Percentiles rank a stretch among this genome's conserved stretches.
Conservation (phyloP, 176 grass and related monocot genomes). For the Alopecurus myosuroides region DNA sequence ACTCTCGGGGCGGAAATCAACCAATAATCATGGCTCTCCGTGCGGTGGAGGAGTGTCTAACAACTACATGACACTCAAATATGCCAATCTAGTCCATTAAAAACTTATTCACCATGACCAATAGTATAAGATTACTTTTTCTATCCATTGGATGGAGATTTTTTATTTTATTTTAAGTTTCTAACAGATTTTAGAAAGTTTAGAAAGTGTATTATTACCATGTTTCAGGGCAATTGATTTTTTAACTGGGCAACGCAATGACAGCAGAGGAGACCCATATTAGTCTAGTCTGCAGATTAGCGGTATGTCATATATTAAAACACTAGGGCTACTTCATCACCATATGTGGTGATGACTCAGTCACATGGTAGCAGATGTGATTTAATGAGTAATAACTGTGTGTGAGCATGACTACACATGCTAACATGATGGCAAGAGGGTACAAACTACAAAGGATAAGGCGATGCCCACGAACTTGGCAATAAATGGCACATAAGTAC, state of each 20-base stretch:
- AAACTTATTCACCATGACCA: not conserved
- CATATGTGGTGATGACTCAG: not conserved
- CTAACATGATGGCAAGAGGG: conserved; percentile 4
- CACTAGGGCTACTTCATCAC: not conserved
- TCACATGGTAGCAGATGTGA: conserved; percentile 16
- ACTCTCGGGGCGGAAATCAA: no score
- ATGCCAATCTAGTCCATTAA: no score
- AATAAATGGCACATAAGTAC: conserved; percentile 6
- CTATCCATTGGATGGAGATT: not conserved
- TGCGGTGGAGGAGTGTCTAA: no score
- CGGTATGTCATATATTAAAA: conserved; percentile 9
- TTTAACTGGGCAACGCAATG: not conserved
- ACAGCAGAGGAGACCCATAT: not conserved
- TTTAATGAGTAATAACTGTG: conserved; percentile 22
- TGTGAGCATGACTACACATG: not conserved
- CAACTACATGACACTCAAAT: no score
- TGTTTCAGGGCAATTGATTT: not conserved
- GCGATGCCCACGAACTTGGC: not conserved
- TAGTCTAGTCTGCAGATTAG: conserved; percentile 1
- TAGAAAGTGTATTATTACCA: not conserved
- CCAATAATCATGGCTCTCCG: no score
- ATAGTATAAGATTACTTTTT: not conserved
- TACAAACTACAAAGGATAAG: conserved; percentile 1
- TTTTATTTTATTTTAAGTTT: no score
- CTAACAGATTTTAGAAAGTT: not conserved